These are phyloP conservation scores for Apocynum venetum DNA, from an alignment of 257 asterid species.

Conservation along the genomic window DNA sequence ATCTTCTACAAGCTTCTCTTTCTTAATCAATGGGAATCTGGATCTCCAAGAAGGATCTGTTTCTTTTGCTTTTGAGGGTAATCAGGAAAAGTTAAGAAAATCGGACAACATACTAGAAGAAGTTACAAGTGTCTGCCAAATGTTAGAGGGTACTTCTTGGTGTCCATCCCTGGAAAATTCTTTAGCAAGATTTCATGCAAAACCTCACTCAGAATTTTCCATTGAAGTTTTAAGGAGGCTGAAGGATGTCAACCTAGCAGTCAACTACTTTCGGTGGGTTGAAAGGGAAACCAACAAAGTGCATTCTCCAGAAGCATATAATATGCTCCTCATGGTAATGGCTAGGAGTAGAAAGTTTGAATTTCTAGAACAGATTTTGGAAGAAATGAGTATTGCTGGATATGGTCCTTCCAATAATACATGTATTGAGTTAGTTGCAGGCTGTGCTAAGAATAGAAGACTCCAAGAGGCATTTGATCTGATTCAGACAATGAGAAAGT, in stretches of 20 bases:
- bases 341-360: conserved; percentile 56
- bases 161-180: conserved; percentile 67
- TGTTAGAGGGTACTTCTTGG: conserved; percentile 67
- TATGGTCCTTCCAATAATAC: conserved; percentile 56
- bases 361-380: conserved; percentile 52
- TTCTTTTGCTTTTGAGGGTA: conserved; percentile 27
- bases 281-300: conserved; percentile 53
- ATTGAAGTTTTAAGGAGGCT: conserved; percentile 75
- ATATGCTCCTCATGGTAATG: conserved; percentile 67
- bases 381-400: conserved; percentile 89
- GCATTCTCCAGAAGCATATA: conserved; percentile 64
- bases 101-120: conserved; percentile 29
- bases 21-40: conserved; percentile 36
- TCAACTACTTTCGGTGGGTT: conserved; percentile 73
- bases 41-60: conserved; percentile 27
- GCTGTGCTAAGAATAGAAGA: conserved; percentile 46
- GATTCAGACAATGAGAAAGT: conserved; percentile 75
- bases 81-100: conserved; percentile 29
- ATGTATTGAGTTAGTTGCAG: conserved; percentile 55
- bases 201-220: conserved; percentile 48
- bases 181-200: conserved; percentile 44
- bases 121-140: conserved; percentile 49
- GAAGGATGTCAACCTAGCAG: conserved; percentile 58
- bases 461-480: conserved; percentile 63
- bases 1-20: conserved; percentile 32